phyloP scores from a whole-genome alignment of 2,329 filamentous ascomycete species.

The Cytospora chrysosperma region DNA sequence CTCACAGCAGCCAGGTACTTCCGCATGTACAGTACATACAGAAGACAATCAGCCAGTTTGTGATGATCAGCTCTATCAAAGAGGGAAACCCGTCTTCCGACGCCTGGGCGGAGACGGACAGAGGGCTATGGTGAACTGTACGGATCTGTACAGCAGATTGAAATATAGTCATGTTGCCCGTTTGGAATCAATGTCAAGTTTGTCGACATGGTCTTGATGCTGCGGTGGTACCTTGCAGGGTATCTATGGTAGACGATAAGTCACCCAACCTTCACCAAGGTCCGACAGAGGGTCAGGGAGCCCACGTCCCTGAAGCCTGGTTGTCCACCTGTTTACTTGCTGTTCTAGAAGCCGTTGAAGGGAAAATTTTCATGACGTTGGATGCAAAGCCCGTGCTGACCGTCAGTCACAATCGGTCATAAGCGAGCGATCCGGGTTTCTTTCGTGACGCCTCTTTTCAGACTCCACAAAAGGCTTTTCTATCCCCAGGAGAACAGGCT shows the following conservation, averaged over 20 bases:
- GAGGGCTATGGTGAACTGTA: too few relatives aligned
- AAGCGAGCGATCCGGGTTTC: slow-evolving; percentile 25
- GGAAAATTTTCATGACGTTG: slow-evolving; percentile 3
- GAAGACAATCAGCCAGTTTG: background rate
- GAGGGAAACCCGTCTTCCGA: background rate
- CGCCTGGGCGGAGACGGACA: background rate
- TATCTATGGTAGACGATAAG: slow-evolving; percentile 9
- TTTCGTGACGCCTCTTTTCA: slow-evolving; percentile 24
- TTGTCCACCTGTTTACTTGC: background rate
- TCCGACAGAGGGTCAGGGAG: slow-evolving; percentile 12
- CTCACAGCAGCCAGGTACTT: background rate
- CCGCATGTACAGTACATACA: background rate
- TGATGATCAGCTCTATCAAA: background rate
- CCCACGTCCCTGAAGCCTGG: slow-evolving; percentile 7
- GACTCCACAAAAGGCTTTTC: slow-evolving; percentile 21
- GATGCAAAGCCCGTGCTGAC: slow-evolving; percentile 17
- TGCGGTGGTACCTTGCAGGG: background rate
- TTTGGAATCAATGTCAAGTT: background rate
- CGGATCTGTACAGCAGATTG: too few relatives aligned
- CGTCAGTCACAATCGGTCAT: slow-evolving; percentile 24
- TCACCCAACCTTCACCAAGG: slow-evolving; percentile 10
- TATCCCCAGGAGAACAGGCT: slow-evolving; percentile 23
- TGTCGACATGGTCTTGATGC: background rate
- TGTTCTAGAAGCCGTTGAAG: slow-evolving; percentile 17
- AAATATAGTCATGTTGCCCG: background rate